Conservation (phyloP, 2,329 filamentous ascomycete species). For the Fusarium longipes region DNA sequence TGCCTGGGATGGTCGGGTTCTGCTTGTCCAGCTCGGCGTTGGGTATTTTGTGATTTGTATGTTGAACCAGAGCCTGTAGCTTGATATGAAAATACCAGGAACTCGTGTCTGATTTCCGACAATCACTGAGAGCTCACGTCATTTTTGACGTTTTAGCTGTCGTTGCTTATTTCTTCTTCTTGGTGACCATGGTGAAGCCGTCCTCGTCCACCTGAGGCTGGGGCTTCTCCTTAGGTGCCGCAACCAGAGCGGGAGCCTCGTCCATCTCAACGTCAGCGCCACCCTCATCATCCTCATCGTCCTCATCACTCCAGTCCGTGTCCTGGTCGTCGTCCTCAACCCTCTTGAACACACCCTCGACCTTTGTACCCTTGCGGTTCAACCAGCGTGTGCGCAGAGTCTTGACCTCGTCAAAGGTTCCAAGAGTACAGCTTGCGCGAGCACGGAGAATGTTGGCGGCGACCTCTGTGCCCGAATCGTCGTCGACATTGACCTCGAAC, state of each 20-base stretch:
- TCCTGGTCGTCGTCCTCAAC: constrained; percentile 68
- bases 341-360: constrained; percentile 65
- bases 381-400: constrained; percentile 72
- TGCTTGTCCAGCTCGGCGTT: constrained; percentile 50
- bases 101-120: constrained; percentile 28
- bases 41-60: constrained; percentile 44
- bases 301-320: constrained; percentile 70
- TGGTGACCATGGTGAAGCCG: constrained; percentile 80
- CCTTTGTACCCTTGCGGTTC: constrained; percentile 69
- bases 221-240: constrained; percentile 69
- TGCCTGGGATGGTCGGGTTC: constrained; percentile 33
- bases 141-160: constrained; percentile 38
- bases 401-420: constrained; percentile 73
- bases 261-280: constrained; percentile 73
- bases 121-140: neutral
- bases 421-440: constrained; percentile 71
- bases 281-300: constrained; percentile 68
- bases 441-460: constrained; percentile 78
- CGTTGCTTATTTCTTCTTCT: constrained; percentile 64
- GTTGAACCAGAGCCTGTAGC: constrained; percentile 33
- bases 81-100: constrained; percentile 46
- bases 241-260: constrained; percentile 72
- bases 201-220: constrained; percentile 82
- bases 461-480: constrained; percentile 82
- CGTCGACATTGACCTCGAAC: constrained; percentile 92